phyloP scores from a whole-genome alignment of 176 grass and related monocot genomes.

The Eragrostis nindensis region DNA sequence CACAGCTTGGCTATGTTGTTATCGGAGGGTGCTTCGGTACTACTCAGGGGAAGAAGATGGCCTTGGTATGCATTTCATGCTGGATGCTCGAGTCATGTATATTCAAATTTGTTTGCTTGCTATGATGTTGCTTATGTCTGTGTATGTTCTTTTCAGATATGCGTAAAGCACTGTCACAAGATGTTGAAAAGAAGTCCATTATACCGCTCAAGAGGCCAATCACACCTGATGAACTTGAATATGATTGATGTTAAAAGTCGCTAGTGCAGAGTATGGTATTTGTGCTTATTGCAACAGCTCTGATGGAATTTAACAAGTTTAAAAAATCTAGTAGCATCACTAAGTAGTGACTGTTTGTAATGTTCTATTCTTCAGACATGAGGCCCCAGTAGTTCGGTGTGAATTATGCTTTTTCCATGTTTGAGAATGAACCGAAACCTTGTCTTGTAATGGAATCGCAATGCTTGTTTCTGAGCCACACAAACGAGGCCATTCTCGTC shows the following conservation, averaged over 20 bases:
- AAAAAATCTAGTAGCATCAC: not conserved
- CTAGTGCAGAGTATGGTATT: not conserved
- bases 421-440: not conserved
- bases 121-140: not conserved
- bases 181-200: slow-evolving; percentile 92
- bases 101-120: not conserved
- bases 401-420: not conserved
- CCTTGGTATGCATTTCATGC: slow-evolving; percentile 62
- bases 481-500: not conserved
- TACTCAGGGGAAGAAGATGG: slow-evolving; percentile 99
- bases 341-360: not conserved
- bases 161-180: slow-evolving; percentile 91
- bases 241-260: slow-evolving; percentile 62
- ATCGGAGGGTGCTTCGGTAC: slow-evolving; percentile 94
- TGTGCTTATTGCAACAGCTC: not conserved
- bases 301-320: not conserved
- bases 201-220: slow-evolving; percentile 92
- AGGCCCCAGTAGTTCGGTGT: not conserved
- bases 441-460: not conserved
- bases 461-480: not conserved
- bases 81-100: not conserved
- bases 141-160: slow-evolving; percentile 65
- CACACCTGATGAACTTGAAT: slow-evolving; percentile 98
- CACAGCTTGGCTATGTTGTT: slow-evolving; percentile 95
- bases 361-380: not conserved